A percentile compares a stretch with the other conserved stretches of the same genome.
phyloP scores from a whole-genome alignment of 1,139 yeast genomes.

The Barnettozyma hawaiiensis region DNA sequence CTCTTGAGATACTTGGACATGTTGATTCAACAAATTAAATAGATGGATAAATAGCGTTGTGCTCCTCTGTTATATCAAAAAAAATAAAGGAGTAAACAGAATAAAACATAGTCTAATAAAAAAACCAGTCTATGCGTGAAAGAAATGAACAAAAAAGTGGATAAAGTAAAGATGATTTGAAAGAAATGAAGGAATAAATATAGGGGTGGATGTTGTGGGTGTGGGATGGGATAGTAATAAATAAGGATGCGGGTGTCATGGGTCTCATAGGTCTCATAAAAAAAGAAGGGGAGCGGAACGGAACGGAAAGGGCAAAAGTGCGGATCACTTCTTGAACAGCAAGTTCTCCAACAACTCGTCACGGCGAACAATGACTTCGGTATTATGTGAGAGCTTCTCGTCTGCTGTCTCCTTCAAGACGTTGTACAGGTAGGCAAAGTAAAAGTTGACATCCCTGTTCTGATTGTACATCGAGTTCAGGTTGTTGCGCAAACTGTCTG shows the following conservation, averaged over 20 bases:
- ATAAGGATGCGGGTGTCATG: too few species aligned
- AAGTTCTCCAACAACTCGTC: slow-evolving; percentile 9
- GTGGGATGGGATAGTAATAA: too few species aligned
- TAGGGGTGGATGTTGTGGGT: slow-evolving; percentile 1
- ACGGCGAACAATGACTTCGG: slow-evolving; percentile 8
- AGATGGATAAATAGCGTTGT: too few species aligned
- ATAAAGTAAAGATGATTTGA: background rate
- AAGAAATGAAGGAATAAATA: slow-evolving; percentile 6
- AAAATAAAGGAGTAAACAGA: background rate
- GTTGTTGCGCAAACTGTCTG: slow-evolving; percentile 7
- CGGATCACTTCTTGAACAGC: slow-evolving; percentile 3
- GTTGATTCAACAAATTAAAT: slow-evolving; percentile 1
- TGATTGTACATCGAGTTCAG: slow-evolving; percentile 10
- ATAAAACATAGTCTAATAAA: background rate
- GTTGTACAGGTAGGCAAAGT: slow-evolving; percentile 13
- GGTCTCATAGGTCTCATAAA: slow-evolving; percentile 1
- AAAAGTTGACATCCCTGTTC: slow-evolving; percentile 14
- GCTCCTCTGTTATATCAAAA: too few species aligned
- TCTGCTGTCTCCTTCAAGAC: slow-evolving; percentile 13
- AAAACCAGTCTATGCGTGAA: background rate
- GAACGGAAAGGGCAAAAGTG: too few species aligned
- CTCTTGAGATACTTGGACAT: slow-evolving; percentile 4
- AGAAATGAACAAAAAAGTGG: slow-evolving; percentile 2
- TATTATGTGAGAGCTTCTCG: slow-evolving; percentile 3
- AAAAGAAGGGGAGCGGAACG: background rate